Evolutionary conservation across 345 rosid genomes (phyloP).

Genomic region (Barbarea vulgaris): DNA sequence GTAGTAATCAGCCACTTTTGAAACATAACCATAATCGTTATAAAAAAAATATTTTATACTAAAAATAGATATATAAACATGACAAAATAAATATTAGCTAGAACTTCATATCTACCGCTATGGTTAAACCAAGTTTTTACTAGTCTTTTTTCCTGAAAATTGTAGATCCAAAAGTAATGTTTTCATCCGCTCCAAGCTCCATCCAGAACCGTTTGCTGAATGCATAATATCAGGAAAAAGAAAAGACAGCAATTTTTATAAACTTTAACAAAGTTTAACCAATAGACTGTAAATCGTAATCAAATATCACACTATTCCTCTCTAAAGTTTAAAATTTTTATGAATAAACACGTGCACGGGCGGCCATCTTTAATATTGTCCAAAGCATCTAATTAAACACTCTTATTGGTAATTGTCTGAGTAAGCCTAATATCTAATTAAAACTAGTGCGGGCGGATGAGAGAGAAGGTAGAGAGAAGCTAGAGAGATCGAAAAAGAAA

Average conservation of each 20-base stretch:
- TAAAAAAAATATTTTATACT: background rate
- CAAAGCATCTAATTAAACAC: conserved; percentile 10
- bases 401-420: conserved; percentile 28
- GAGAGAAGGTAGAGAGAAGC: no score
- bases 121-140: background rate
- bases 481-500: no score
- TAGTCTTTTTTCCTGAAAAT: background rate
- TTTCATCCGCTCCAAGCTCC: no score
- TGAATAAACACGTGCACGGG: background rate
- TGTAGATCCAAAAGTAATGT: no score
- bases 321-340: background rate
- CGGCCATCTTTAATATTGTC: conserved; percentile 16
- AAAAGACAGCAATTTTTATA: background rate
- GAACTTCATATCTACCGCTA: background rate
- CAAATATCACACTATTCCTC: background rate
- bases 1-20: background rate
- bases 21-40: background rate
- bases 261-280: background rate
- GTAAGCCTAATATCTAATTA: no score
- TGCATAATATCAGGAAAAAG: background rate
- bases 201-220: no score
- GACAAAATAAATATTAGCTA: background rate
- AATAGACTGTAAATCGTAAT: background rate
- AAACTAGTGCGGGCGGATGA: no score
- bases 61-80: background rate